A percentile compares a stretch with the other conserved stretches of the same genome.
Evolutionary conservation across 1,284 basidiomycete genomes (phyloP).

Genomic region (Leccinum solheimii): DNA sequence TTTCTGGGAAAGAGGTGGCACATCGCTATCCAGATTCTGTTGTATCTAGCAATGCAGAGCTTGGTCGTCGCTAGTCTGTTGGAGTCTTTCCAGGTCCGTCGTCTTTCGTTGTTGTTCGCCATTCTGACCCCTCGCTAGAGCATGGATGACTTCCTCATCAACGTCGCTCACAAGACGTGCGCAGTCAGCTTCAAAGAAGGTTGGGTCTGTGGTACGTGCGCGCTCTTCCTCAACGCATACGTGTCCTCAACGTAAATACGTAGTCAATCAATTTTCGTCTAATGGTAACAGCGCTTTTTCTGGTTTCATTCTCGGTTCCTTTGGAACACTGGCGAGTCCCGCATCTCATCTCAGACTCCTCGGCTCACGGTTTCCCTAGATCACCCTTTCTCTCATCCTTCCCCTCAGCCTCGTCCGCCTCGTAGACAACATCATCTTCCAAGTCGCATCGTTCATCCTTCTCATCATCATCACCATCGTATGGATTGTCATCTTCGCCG

Average conservation of each 20-base stretch:
- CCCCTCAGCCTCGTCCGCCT: slow-evolving; percentile 28
- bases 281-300: slow-evolving; percentile 21
- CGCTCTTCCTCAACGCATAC: neutral
- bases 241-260: neutral
- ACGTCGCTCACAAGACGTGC: slow-evolving; percentile 29
- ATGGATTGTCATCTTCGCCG: slow-evolving; percentile 22
- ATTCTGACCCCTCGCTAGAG: slow-evolving; percentile 8
- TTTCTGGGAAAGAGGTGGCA: slow-evolving; percentile 31
- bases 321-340: slow-evolving; percentile 24
- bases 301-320: slow-evolving; percentile 27
- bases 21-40: slow-evolving; percentile 20
- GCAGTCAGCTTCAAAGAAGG: slow-evolving; percentile 28
- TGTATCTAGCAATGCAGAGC: slow-evolving; percentile 26
- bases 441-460: slow-evolving; percentile 24
- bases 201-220: slow-evolving; percentile 26
- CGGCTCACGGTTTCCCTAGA: slow-evolving; percentile 14
- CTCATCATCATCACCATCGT: slow-evolving; percentile 22
- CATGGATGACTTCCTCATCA: slow-evolving; percentile 30
- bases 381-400: slow-evolving; percentile 22
- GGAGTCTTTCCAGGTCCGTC: slow-evolving; percentile 22
- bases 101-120: neutral
- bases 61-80: slow-evolving; percentile 28
- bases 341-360: neutral
- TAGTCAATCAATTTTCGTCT: slow-evolving; percentile 15
- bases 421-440: slow-evolving; percentile 29